Base-by-base conservation (phyloP, 2,329 filamentous ascomycete genomes). In the Ilyonectria mors-panacis region DNA sequence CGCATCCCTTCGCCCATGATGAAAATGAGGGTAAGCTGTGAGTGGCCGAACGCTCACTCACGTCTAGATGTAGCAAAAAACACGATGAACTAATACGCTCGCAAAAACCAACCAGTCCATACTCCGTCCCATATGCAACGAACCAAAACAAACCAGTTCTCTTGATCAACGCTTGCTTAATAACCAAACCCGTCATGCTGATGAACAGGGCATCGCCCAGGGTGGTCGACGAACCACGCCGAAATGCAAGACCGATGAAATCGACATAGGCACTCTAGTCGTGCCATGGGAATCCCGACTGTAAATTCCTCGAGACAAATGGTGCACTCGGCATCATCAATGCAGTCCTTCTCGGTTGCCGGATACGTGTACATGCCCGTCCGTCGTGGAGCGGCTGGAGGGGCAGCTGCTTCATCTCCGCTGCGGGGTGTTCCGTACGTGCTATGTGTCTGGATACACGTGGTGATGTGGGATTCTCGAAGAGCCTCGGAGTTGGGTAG, bases 251-350 rank as follows among this genome's bases (percentile, higher is more conserved):
- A 78, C 50, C 84, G 79, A 74, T 92, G 90, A 73, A 92, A 92
- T 19, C 89, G 85, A 75, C 90, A 92, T 28, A 92, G 83, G 73
- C 90, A 92, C 78, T 92, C 90, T 54, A 92, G 79, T 48, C 90
- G 82, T n/a, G 87, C 89, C 89, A 92, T 91, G 28, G 84, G 79
- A 30, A 87, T 85, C 2, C 89, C 89, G 0, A 87, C 88, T 65
- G 88, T 85, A 67, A 91, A 91, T 76, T 92, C 89, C 73, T 92
- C 90, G 3, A 92, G 81, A 71, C 90, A 92, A 57, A 92, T 92
- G 6, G 88, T 91, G 75, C 89, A 92, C 78, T 92, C 90, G 4
- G 88, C 89, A 65, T 88, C 87, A 70, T 91, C 88, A n/a, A 90
- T 85, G 71, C 89, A 91, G 76, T 92, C 90, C 80, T 92, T 92